Percentiles rank a stretch among this genome's conserved stretches.
Evolutionary conservation across 2,329 filamentous ascomycete genomes (phyloP).

Genomic region (Paracorniculantispora psalliotae): DNA sequence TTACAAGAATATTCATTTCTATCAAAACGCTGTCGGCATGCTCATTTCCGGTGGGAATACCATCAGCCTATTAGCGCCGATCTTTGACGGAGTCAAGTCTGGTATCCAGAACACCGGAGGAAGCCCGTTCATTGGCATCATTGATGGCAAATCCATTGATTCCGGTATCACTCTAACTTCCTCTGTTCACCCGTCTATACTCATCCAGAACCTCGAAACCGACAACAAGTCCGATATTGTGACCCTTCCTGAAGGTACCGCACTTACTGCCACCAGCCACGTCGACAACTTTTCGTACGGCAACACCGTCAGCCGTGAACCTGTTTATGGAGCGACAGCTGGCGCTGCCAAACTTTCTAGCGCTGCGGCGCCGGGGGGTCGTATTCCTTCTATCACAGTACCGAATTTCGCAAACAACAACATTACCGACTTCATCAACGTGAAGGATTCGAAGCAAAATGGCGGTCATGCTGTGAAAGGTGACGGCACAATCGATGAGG

Average conservation of each 20-base stretch:
- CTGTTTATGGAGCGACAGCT: constrained; percentile 31
- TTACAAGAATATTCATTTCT: constrained; percentile 41
- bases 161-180: constrained; percentile 37
- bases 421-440: constrained; percentile 25
- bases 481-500: constrained; percentile 35
- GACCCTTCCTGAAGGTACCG: constrained; percentile 26
- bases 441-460: constrained; percentile 35
- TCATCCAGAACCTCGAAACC: constrained; percentile 40
- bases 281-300: constrained; percentile 36
- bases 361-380: constrained; percentile 32
- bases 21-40: constrained; percentile 34
- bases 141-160: constrained; percentile 37
- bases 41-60: constrained; percentile 29
- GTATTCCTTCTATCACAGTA: constrained; percentile 31
- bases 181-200: constrained; percentile 33
- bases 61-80: constrained; percentile 35
- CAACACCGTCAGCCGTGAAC: constrained; percentile 36
- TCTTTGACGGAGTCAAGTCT: constrained; percentile 35
- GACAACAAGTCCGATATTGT: constrained; percentile 34
- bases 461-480: constrained; percentile 28
- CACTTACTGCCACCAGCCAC: constrained; percentile 26
- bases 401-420: constrained; percentile 34
- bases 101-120: constrained; percentile 33
- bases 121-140: constrained; percentile 35
- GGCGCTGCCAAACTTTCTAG: constrained; percentile 28